phyloP scores from a whole-genome alignment of 306 rosid genomes.

The Ziziphus jujuba region DNA sequence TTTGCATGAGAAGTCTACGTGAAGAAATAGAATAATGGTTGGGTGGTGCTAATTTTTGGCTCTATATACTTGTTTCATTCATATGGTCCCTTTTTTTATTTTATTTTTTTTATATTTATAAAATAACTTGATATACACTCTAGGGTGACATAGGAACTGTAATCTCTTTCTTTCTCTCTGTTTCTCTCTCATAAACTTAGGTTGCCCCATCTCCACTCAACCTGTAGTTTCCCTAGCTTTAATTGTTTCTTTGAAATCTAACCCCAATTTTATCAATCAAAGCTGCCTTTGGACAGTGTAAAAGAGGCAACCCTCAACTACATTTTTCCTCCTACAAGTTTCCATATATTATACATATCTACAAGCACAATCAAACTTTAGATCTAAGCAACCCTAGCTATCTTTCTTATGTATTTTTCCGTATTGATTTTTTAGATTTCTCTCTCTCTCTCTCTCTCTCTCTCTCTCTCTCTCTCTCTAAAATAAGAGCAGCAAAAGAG shows the following conservation, averaged over 20 bases:
- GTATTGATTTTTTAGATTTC: slow-evolving; percentile 32
- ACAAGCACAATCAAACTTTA: slow-evolving; percentile 48
- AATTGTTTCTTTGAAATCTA: slow-evolving; percentile 6
- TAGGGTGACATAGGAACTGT: slow-evolving; percentile 71
- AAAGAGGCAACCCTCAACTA: slow-evolving; percentile 35
- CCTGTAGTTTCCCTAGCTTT: background rate
- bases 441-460: slow-evolving; percentile 32
- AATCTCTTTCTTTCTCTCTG: slow-evolving; percentile 16
- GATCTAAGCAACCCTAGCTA: slow-evolving; percentile 53
- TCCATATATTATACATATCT: slow-evolving; percentile 22
- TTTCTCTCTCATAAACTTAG: slow-evolving; percentile 32
- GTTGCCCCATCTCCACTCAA: slow-evolving; percentile 74
- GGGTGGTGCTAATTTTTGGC: slow-evolving; percentile 29
- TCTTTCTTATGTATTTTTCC: slow-evolving; percentile 24
- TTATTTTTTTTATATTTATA: slow-evolving; percentile 24
- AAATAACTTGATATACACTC: slow-evolving; percentile 64
- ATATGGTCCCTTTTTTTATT: no score
- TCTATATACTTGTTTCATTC: background rate
- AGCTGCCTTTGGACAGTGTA: slow-evolving; percentile 39
- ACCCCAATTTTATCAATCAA: slow-evolving; percentile 19
- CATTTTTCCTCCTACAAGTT: slow-evolving; percentile 55
- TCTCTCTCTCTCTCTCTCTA: slow-evolving; percentile 21
- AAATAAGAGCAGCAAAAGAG: slow-evolving; percentile 13
- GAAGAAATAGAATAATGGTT: slow-evolving; percentile 59
- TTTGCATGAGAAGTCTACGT: slow-evolving; percentile 61